phyloP scores from a whole-genome alignment of 2,329 filamentous ascomycete species.

The Chaetomium olivaceum region DNA sequence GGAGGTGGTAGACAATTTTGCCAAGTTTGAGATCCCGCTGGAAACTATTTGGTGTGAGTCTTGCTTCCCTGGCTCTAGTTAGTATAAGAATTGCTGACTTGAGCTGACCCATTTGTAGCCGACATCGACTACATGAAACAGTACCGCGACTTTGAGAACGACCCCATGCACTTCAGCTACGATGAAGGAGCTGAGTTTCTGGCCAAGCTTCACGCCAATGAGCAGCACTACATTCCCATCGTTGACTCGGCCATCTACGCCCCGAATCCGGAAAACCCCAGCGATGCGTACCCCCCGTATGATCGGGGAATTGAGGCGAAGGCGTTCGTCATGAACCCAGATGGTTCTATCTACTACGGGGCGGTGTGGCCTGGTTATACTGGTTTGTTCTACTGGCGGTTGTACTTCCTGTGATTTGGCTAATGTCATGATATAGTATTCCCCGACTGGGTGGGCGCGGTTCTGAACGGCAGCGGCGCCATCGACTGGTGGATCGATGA shows the following conservation, averaged over 20 bases:
- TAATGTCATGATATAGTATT: slow-evolving; percentile 50
- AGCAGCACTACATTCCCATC: slow-evolving; percentile 72
- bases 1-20: slow-evolving; percentile 67
- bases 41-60: slow-evolving; percentile 67
- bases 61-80: background rate
- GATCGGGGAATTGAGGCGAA: slow-evolving; percentile 60
- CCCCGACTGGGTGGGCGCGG: slow-evolving; percentile 68
- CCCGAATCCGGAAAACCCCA: slow-evolving; percentile 68
- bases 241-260: slow-evolving; percentile 71
- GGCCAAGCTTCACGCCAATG: slow-evolving; percentile 59
- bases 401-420: background rate
- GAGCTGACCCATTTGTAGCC: slow-evolving; percentile 42
- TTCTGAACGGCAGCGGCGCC: slow-evolving; percentile 62
- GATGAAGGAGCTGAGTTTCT: slow-evolving; percentile 61
- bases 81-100: background rate
- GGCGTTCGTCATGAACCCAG: slow-evolving; percentile 56
- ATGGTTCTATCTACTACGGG: slow-evolving; percentile 59
- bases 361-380: slow-evolving; percentile 75
- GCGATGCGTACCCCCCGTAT: slow-evolving; percentile 64
- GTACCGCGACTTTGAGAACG: slow-evolving; percentile 63
- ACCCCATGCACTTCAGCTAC: slow-evolving; percentile 58
- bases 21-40: slow-evolving; percentile 63
- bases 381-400: background rate
- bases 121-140: slow-evolving; percentile 72
- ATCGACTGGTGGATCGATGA: slow-evolving; percentile 69